Base-by-base conservation (phyloP, 1,139 yeast species). In the Yamadazyma pseudoaaseri region DNA sequence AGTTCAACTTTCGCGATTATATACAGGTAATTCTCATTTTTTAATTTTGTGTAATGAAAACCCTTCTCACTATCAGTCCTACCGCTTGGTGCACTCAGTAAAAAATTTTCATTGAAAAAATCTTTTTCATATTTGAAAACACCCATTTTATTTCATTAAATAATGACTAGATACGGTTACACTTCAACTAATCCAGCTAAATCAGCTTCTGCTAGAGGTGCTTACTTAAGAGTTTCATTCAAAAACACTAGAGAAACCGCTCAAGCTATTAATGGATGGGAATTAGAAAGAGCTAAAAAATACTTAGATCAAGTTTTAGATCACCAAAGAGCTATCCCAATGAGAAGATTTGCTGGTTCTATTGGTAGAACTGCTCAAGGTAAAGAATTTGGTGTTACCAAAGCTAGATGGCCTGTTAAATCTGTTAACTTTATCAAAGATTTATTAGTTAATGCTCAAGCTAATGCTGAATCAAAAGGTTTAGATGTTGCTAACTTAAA, bases 331-430 rank as follows among this genome's bases (percentile, higher is more conserved):
- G 98, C 97, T 62, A 87, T 94, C 62, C 99, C 99, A 70, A 89
- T 92, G 92, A 86, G 98, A 82, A 83, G 96, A 80, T 90, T 79
- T 79, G 85, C 85, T 79, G 79, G 84, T 56, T 87, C 96, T 60
- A 89, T 87, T 62, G 99, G 99, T 71, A 87, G 98, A 79, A 86
- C 98, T 61, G 96, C 94, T 58, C 98, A 92, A 79, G 99, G 97
- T 77, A 92, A 92, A 79, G 98, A 92, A 80, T 94, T 90, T 66
- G 98, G 97, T 76, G 96, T 89, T 69, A 89, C 97, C 81, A 90
- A 86, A 79, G 98, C 97, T 62, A 90, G 99, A 87, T 92, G 99
- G 99, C 99, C 99, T 67, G 96, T 81, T 54, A 92, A 94, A 86
- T 86, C 96, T 51, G 97, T 92, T 70, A 86, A 87, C 79, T 89